Evolutionary conservation across 2,329 filamentous ascomycete genomes (phyloP).

Genomic region (Penicillium sp.): DNA sequence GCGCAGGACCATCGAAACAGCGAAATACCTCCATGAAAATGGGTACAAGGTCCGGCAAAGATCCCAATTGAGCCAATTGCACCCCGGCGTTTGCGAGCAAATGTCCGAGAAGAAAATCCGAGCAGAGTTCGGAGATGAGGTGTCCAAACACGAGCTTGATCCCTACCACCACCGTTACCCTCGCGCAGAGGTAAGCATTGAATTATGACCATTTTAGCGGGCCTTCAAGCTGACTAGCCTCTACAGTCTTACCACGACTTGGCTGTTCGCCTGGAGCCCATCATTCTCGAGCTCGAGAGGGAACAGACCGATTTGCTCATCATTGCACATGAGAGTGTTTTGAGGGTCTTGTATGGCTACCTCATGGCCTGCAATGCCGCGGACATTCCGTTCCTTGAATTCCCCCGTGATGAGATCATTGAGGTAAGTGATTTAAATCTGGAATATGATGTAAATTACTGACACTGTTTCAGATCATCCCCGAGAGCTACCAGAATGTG

Average conservation of each 20-base stretch:
- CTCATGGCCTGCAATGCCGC: constrained; percentile 97
- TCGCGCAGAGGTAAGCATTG: constrained; percentile 72
- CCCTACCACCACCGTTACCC: constrained; percentile 98
- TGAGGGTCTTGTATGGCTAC: constrained; percentile 94
- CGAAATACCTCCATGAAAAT: constrained; percentile 72
- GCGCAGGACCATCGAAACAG: constrained; percentile 85
- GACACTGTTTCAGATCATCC: constrained; percentile 69
- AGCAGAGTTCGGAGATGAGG: constrained; percentile 82
- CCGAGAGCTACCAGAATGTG: constrained; percentile 95
- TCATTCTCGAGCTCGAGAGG: constrained; percentile 94
- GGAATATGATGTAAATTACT: background rate
- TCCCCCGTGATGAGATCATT: constrained; percentile 95
- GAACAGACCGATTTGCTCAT: constrained; percentile 98
- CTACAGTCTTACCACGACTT: constrained; percentile 91
- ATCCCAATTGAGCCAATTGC: constrained; percentile 95
- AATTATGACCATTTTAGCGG: background rate
- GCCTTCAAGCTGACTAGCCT: background rate
- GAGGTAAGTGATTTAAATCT: constrained; percentile 57
- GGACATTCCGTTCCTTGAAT: constrained; percentile 89
- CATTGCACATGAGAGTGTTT: constrained; percentile 96
- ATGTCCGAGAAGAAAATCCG: constrained; percentile 83
- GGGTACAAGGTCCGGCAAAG: constrained; percentile 88
- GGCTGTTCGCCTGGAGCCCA: constrained; percentile 94
- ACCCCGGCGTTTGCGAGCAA: constrained; percentile 93
- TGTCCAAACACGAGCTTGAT: constrained; percentile 87